Percentiles rank a stretch among this genome's conserved stretches.
These are phyloP conservation scores for Sporobolomyces pararoseus DNA, from an alignment of 768 basidiomycete species.

Conservation along the genomic window DNA sequence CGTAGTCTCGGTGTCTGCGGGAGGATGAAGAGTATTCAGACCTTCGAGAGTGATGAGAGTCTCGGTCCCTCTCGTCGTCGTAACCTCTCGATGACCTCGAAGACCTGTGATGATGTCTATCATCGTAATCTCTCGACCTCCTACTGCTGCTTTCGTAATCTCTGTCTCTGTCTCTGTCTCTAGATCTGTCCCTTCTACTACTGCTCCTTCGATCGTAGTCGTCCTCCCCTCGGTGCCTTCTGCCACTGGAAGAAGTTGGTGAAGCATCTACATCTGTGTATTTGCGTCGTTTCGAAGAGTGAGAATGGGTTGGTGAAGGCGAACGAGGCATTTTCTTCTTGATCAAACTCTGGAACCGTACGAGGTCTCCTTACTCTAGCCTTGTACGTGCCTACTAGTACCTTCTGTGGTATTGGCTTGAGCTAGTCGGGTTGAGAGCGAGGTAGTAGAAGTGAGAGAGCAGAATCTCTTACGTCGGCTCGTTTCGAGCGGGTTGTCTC, in stretches of 20 bases:
- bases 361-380: too few relatives aligned
- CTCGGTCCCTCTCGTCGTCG: conserved; percentile 6
- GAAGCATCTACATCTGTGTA: conserved; percentile 29
- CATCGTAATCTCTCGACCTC: conserved; percentile 25
- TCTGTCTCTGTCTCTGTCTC: too few relatives aligned
- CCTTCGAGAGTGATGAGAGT: background rate
- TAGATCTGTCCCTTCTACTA: conserved; percentile 35
- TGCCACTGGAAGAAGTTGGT: conserved; percentile 4
- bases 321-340: conserved; percentile 22
- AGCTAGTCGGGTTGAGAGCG: too few relatives aligned
- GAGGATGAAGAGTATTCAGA: conserved; percentile 5
- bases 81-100: conserved; percentile 5
- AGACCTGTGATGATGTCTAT: conserved; percentile 4
- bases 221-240: conserved; percentile 11
- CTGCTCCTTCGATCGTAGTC: conserved; percentile 16
- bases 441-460: too few relatives aligned
- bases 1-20: conserved; percentile 4
- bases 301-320: conserved; percentile 24
- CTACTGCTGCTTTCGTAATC: conserved; percentile 32
- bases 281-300: conserved; percentile 33
- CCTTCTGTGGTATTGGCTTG: too few relatives aligned
- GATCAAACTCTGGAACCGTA: too few relatives aligned
- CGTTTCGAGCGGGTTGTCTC: too few relatives aligned
- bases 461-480: too few relatives aligned
- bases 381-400: too few relatives aligned